These are phyloP conservation scores for Rheum nobile DNA, from an alignment of 148 eudicot species.

Conservation along the genomic window DNA sequence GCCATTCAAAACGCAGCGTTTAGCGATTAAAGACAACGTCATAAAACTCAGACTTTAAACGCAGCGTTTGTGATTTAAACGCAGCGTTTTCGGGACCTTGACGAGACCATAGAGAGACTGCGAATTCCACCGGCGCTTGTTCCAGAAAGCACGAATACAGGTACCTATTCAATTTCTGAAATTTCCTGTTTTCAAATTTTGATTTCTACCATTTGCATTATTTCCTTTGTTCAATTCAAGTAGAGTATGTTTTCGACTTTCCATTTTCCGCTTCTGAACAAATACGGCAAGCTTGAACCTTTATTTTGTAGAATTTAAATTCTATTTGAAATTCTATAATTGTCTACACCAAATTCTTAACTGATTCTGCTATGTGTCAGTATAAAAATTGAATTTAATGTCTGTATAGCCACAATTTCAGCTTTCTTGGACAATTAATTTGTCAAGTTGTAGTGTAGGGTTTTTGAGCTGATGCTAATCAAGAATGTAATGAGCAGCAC, in stretches of 20 bases:
- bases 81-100: neutral
- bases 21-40: neutral
- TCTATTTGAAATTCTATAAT: neutral
- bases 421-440: neutral
- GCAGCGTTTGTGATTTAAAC: neutral
- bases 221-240: neutral
- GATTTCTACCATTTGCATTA: neutral
- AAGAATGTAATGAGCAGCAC: conserved; percentile 27
- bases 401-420: neutral
- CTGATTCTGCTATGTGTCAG: neutral
- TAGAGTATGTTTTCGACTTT: neutral
- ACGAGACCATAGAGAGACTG: neutral
- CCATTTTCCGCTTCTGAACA: neutral
- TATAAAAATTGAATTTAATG: neutral
- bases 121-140: neutral
- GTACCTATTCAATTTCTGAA: neutral
- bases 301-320: neutral
- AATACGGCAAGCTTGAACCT: neutral
- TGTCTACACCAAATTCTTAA: neutral
- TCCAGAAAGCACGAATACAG: too few relatives aligned
- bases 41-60: neutral
- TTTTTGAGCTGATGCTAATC: conserved; percentile 22
- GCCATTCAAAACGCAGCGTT: neutral
- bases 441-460: neutral
- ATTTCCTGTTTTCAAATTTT: neutral